Conservation (phyloP, 257 asterid species). For the Knoxia roxburghii region DNA sequence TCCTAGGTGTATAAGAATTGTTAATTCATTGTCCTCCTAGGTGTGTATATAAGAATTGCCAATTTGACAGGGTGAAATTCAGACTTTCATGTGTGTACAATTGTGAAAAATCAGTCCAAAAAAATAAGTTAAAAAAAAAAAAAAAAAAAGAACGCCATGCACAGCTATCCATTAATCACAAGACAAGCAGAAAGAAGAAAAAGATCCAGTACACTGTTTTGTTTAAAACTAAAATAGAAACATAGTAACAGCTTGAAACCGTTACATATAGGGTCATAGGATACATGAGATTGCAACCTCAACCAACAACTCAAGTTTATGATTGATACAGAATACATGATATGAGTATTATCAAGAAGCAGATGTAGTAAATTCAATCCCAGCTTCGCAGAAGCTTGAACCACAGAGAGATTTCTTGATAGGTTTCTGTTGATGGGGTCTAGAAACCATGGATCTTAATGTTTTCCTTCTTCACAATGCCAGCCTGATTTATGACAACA, state of each 20-base stretch:
- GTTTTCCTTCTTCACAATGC: constrained; percentile 73
- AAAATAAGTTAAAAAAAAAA: background rate
- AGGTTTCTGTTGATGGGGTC: constrained; percentile 16
- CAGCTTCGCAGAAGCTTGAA: constrained; percentile 3
- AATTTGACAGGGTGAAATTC: too few relatives aligned
- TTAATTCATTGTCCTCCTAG: too few relatives aligned
- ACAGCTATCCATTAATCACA: background rate
- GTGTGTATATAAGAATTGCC: too few relatives aligned
- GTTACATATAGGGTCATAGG: background rate
- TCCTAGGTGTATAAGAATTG: too few relatives aligned
- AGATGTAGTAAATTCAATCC: background rate
- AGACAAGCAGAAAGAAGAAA: background rate
- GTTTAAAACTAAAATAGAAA: background rate
- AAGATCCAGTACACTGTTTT: background rate
- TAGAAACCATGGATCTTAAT: constrained; percentile 81
- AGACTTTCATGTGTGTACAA: too few relatives aligned
- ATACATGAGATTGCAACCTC: constrained; percentile 1
- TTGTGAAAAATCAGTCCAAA: background rate
- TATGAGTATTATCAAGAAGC: constrained; percentile 10
- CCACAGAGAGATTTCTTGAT: background rate
- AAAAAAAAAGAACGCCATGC: background rate
- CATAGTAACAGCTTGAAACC: background rate
- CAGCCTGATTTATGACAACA: constrained; percentile 39
- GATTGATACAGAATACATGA: constrained; percentile 3
- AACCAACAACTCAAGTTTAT: constrained; percentile 1